Percentiles rank a stretch among this genome's conserved stretches.
Conservation (phyloP, 1,139 yeast species). For the Scheffersomyces quercinus region DNA sequence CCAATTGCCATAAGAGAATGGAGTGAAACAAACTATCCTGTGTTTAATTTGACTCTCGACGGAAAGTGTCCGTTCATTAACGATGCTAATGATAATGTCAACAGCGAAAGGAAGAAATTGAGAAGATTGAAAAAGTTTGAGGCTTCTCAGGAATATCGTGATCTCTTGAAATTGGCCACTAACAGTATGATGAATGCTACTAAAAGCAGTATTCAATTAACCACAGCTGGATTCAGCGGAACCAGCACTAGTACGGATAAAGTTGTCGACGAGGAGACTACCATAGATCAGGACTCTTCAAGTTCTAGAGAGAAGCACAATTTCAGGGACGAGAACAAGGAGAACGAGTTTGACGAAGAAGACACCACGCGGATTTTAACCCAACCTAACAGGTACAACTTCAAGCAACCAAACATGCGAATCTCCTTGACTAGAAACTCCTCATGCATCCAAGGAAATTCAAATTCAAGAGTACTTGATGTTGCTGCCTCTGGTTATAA, state of each 20-base stretch:
- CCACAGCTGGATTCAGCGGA: constrained; percentile 21
- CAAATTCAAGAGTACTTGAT: constrained; percentile 53
- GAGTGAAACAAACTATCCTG: constrained; percentile 49
- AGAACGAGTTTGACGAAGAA: constrained; percentile 9
- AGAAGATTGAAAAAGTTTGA: constrained; percentile 43
- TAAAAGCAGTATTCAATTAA: constrained; percentile 22
- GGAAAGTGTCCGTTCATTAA: constrained; percentile 75
- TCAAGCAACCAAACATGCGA: constrained; percentile 15
- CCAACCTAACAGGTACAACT: constrained; percentile 9
- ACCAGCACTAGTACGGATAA: constrained; percentile 35
- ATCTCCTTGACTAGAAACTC: constrained; percentile 23
- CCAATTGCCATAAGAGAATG: constrained; percentile 88
- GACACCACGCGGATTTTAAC: constrained; percentile 5
- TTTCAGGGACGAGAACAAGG: constrained; percentile 7
- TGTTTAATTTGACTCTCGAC: constrained; percentile 48
- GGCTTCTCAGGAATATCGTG: constrained; percentile 42
- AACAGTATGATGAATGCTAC: constrained; percentile 30
- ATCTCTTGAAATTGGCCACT: constrained; percentile 37
- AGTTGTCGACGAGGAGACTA: constrained; percentile 19
- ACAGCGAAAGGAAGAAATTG: constrained; percentile 33
- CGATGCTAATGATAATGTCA: constrained; percentile 42
- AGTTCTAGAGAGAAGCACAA: constrained; percentile 12
- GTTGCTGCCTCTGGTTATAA: constrained; percentile 81
- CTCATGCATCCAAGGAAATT: constrained; percentile 24
- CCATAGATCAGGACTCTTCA: constrained; percentile 16